Percentiles rank a stretch among this genome's conserved stretches.
These are phyloP conservation scores for Blumeriella jaapii DNA, from an alignment of 2,329 filamentous ascomycete species.

Conservation along the genomic window DNA sequence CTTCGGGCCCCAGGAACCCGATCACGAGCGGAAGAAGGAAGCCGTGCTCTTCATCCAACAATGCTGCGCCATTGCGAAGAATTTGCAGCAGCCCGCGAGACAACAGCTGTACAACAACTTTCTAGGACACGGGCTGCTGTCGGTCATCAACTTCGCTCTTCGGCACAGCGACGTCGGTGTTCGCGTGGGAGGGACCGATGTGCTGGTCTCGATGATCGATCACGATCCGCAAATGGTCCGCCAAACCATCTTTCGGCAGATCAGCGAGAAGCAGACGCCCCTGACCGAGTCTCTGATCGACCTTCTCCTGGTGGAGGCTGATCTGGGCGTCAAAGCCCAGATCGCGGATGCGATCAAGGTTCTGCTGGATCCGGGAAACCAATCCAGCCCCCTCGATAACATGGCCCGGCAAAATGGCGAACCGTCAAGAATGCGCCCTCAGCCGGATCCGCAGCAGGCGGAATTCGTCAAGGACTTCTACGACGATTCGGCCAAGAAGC, in stretches of 20 bases:
- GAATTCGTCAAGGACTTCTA: conserved; percentile 83
- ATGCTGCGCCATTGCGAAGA: conserved; percentile 89
- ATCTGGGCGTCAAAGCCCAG: conserved; percentile 89
- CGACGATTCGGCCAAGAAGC: conserved; percentile 68
- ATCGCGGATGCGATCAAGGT: conserved; percentile 93
- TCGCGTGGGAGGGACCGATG: conserved; percentile 85
- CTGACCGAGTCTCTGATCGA: conserved; percentile 90
- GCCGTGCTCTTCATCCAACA: conserved; percentile 95
- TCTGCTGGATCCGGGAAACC: conserved; percentile 63
- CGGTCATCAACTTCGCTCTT: conserved; percentile 85
- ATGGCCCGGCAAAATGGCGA: conserved; percentile 56
- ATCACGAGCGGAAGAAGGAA: conserved; percentile 73
- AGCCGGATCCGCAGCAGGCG: conserved; percentile 64
- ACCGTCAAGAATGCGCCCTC: conserved; percentile 49
- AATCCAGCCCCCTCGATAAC: conserved; percentile 46
- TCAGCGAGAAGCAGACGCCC: conserved; percentile 74
- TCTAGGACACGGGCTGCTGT: conserved; percentile 73
- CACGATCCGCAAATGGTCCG: conserved; percentile 93
- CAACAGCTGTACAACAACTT: conserved; percentile 83
- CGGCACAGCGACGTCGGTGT: conserved; percentile 75
- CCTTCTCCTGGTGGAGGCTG: conserved; percentile 78
- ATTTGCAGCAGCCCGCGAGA: conserved; percentile 72
- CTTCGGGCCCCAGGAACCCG: conserved; percentile 54
- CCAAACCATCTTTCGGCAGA: conserved; percentile 82
- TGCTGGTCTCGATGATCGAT: conserved; percentile 87